A percentile compares a stretch with the other conserved stretches of the same genome.
phyloP scores from a whole-genome alignment of 345 rosid genomes.

The Ceriops decandra region DNA sequence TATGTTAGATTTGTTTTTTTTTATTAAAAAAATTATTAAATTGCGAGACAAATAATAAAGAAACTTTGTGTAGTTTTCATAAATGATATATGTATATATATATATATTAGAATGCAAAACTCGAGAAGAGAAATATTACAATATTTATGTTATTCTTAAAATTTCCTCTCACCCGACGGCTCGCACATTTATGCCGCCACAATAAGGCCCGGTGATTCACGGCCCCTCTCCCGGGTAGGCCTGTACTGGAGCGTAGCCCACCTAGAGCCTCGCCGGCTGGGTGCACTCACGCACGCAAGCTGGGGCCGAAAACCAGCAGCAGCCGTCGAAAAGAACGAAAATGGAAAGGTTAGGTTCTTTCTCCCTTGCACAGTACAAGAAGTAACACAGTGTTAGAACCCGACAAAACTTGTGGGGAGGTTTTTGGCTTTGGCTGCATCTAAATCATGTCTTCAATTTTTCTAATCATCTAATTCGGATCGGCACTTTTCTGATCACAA shows the following conservation, averaged over 20 bases:
- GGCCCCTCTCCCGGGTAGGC: background rate
- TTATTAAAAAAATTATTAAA: too few relatives aligned
- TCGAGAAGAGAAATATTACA: too few relatives aligned
- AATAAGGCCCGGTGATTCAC: constrained; percentile 12
- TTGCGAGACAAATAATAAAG: too few relatives aligned
- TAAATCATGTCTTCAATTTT: constrained; percentile 12
- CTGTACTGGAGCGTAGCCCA: constrained; percentile 16
- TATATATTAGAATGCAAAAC: too few relatives aligned
- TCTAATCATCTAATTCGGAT: background rate
- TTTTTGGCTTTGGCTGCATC: constrained; percentile 6
- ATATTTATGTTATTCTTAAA: background rate
- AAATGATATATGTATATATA: too few relatives aligned
- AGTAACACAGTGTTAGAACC: constrained; percentile 15
- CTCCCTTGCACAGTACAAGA: constrained; percentile 19
- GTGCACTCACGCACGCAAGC: background rate
- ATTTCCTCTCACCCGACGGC: background rate
- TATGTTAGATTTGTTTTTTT: too few relatives aligned
- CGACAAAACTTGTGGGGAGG: constrained; percentile 24
- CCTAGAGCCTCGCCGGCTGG: background rate
- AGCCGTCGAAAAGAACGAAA: background rate
- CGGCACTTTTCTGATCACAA: background rate
- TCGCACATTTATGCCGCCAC: background rate
- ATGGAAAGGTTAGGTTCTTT: constrained; percentile 16
- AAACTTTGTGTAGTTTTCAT: too few relatives aligned
- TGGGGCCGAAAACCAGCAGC: background rate